Conservation (phyloP, 768 basidiomycete genomes). For the Rhodosporidiobolus sp. region DNA sequence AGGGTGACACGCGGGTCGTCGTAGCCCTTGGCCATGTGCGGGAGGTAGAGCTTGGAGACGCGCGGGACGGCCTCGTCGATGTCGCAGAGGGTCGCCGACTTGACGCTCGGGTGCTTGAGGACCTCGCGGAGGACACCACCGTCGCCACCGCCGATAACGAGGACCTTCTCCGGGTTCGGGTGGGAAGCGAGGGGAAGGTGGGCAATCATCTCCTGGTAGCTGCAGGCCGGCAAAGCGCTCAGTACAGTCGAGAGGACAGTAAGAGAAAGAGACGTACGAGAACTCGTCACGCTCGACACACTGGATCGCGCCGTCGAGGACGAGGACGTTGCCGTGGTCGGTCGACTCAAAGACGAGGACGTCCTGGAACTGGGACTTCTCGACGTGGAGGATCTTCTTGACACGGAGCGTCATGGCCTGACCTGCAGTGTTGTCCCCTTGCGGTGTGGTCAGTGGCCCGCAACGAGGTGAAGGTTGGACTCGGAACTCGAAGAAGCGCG, state of each 20-base stretch:
- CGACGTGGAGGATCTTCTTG: slow-evolving; percentile 88
- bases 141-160: slow-evolving; percentile 97
- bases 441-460: slow-evolving; percentile 23
- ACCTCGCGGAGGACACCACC: slow-evolving; percentile 97
- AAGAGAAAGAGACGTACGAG: slow-evolving; percentile 61
- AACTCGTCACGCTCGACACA: slow-evolving; percentile 98
- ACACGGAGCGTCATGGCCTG: slow-evolving; percentile 91
- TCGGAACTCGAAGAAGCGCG: neutral
- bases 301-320: slow-evolving; percentile 87
- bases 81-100: slow-evolving; percentile 91
- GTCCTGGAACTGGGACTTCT: slow-evolving; percentile 91
- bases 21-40: slow-evolving; percentile 85
- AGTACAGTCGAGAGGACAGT: neutral
- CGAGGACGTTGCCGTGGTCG: slow-evolving; percentile 93
- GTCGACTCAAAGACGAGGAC: slow-evolving; percentile 95
- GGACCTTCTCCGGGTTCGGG: slow-evolving; percentile 90
- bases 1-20: slow-evolving; percentile 76
- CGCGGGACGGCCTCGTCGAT: slow-evolving; percentile 98
- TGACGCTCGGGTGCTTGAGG: slow-evolving; percentile 84
- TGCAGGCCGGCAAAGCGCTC: slow-evolving; percentile 45
- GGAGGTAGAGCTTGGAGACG: slow-evolving; percentile 87
- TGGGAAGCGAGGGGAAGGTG: slow-evolving; percentile 95
- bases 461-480: neutral
- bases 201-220: slow-evolving; percentile 97
- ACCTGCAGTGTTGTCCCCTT: slow-evolving; percentile 40